Evolutionary conservation across 2,329 filamentous ascomycete genomes (phyloP).

Genomic region (Pseudopyrenochaeta lycopersici): DNA sequence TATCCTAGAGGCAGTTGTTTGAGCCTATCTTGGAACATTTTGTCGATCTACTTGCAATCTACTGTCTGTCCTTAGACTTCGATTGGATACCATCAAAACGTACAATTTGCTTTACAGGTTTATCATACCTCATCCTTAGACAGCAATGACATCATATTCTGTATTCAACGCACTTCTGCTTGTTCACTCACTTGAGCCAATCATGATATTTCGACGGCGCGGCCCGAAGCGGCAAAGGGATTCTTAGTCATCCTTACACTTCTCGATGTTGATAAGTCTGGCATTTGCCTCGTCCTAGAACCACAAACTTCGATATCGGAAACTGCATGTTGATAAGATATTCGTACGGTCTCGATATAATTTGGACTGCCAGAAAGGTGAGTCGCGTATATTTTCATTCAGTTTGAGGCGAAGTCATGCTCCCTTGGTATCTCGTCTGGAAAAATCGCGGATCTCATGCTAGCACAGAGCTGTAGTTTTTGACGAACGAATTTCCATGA

Average conservation of each 20-base stretch:
- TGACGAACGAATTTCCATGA: too few relatives aligned
- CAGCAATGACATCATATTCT: not conserved
- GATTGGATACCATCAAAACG: not conserved
- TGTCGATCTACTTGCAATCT: not conserved
- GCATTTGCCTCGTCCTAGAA: not conserved
- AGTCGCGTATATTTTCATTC: too few relatives aligned
- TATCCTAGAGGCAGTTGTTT: not conserved
- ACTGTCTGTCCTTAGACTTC: not conserved
- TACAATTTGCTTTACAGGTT: not conserved
- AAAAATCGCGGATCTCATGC: too few relatives aligned
- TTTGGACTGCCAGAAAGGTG: too few relatives aligned
- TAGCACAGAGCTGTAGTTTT: too few relatives aligned
- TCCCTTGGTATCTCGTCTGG: too few relatives aligned
- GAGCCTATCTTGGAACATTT: not conserved
- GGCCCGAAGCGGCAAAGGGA: constrained; percentile 16
- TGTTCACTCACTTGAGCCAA: constrained; percentile 9
- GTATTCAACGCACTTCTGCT: not conserved
- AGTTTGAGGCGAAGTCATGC: too few relatives aligned
- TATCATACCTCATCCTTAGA: constrained; percentile 9
- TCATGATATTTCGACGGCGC: constrained; percentile 5
- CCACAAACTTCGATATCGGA: too few relatives aligned
- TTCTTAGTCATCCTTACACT: constrained; percentile 16
- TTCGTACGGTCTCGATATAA: too few relatives aligned
- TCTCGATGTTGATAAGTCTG: not conserved
- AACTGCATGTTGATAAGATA: too few relatives aligned